Evolutionary conservation across 768 basidiomycete species (phyloP).

Genomic region (Lactarius pseudohatsudake): DNA sequence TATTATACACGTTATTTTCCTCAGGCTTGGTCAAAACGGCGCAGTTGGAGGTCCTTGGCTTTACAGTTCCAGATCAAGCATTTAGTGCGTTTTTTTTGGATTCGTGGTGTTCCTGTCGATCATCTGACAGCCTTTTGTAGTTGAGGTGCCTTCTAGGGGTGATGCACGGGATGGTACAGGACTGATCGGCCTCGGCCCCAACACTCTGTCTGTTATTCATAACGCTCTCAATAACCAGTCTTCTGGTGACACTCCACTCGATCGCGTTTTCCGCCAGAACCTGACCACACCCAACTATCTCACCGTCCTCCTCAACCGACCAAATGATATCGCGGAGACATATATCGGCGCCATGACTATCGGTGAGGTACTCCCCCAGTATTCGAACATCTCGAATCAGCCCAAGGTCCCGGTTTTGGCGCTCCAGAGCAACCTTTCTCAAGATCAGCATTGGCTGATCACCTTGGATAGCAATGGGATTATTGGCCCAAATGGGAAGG

Average conservation of each 20-base stretch:
- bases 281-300: slow-evolving; percentile 56
- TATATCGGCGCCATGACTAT: slow-evolving; percentile 63
- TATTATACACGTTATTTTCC: too few relatives aligned
- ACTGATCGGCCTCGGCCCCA: slow-evolving; percentile 60
- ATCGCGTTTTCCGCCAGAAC: slow-evolving; percentile 63
- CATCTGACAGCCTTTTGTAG: slow-evolving; percentile 34
- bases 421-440: slow-evolving; percentile 44
- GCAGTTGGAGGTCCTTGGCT: slow-evolving; percentile 45
- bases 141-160: slow-evolving; percentile 39
- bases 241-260: slow-evolving; percentile 53
- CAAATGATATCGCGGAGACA: slow-evolving; percentile 48
- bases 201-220: slow-evolving; percentile 49
- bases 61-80: slow-evolving; percentile 46
- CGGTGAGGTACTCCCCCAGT: slow-evolving; percentile 53
- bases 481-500: slow-evolving; percentile 57
- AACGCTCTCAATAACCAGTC: slow-evolving; percentile 34
- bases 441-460: slow-evolving; percentile 64
- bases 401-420: slow-evolving; percentile 50
- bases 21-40: slow-evolving; percentile 47
- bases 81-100: slow-evolving; percentile 40
- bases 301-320: slow-evolving; percentile 61
- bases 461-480: slow-evolving; percentile 61
- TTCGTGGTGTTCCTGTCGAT: background rate
- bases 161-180: slow-evolving; percentile 39
- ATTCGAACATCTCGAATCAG: slow-evolving; percentile 48